A percentile compares a stretch with the other conserved stretches of the same genome.
phyloP scores from a whole-genome alignment of 1,284 basidiomycete species.

The Rhodotorula sp. region DNA sequence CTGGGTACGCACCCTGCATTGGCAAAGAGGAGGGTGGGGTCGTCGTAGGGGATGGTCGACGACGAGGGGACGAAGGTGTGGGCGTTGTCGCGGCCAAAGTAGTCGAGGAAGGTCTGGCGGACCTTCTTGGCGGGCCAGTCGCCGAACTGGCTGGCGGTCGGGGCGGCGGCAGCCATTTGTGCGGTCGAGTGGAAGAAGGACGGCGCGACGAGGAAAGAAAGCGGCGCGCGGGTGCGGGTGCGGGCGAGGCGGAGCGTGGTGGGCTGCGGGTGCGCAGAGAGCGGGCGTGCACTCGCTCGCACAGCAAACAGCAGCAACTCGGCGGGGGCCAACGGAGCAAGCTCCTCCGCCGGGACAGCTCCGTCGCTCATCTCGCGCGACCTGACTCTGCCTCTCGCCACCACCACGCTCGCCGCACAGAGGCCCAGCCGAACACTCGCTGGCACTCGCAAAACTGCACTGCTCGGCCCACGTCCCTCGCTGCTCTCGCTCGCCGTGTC shows the following conservation, averaged over 20 bases:
- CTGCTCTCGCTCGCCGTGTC: no score
- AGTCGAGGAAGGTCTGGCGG: constrained; percentile 73
- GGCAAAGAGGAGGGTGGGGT: constrained; percentile 87
- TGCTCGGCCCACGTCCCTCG: no score
- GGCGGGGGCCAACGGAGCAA: no score
- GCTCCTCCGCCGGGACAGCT: no score
- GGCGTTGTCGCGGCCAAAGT: constrained; percentile 64
- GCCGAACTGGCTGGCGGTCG: constrained; percentile 50
- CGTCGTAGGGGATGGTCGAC: constrained; percentile 89
- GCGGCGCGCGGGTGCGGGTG: not conserved
- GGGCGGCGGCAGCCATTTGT: constrained; percentile 21
- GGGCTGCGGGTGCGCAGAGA: not conserved
- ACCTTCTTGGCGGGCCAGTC: constrained; percentile 71
- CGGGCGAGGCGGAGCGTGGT: not conserved
- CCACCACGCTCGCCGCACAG: no score
- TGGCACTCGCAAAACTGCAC: no score
- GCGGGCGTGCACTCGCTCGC: not conserved
- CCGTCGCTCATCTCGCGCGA: no score
- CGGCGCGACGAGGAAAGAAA: not conserved
- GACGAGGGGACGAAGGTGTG: constrained; percentile 95
- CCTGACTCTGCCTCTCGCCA: no score
- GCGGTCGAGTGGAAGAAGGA: not conserved
- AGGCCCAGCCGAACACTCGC: no score
- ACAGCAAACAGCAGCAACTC: no score
- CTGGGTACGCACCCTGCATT: constrained; percentile 65